Base-by-base conservation (phyloP, 306 rosid species). In the Vigna hirtella region DNA sequence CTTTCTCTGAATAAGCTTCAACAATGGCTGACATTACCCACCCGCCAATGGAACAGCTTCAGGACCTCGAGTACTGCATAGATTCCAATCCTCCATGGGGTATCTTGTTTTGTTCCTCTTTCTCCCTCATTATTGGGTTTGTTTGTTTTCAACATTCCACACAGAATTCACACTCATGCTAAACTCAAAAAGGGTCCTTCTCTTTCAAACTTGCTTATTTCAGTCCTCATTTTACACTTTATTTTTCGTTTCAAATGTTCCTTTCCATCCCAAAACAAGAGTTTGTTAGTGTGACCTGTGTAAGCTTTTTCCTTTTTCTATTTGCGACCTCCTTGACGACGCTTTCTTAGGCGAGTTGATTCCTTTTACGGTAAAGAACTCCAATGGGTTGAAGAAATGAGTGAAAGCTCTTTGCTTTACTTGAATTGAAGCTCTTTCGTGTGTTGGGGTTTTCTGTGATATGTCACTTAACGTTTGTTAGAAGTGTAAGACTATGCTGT, bases 31-130 rank as follows among this genome's bases (percentile, higher is more conserved):
- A 88, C 81, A 85, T 83, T 67, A 82, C 80, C 74, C 97, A 90
- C 86, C 88, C 51, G 57, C 97, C 97, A 62, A 90, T 91, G 97
- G 97, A 91, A 75, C 97, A 91, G 73, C 91, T 91, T 49, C 94
- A 90, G 62, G 97, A 91, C 89, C 97, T 90, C 56, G 97, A 91
- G 83, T 91, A 91, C 69, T 91, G 94, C 74, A 91, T 91, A 83
- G 93, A 91, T 86, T 91, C 97, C 58, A 91, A 91, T 81, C 97
- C 97, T 59, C 91, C 93, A 9, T 90, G 94, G 94, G 91, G 97
- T 91, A 90, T 9, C 36, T 50, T 79, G 49, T 77, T 36, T 36
- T 36, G 1, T 36, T 52, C 71, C 63, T 66, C 58, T 70, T 17
- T 66, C 17, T 63, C 4, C 40, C 51, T 64, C 61, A 32, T 78